phyloP scores from a whole-genome alignment of 2,329 filamentous ascomycete species.

The Stagonosporopsis cucurbitacearum region DNA sequence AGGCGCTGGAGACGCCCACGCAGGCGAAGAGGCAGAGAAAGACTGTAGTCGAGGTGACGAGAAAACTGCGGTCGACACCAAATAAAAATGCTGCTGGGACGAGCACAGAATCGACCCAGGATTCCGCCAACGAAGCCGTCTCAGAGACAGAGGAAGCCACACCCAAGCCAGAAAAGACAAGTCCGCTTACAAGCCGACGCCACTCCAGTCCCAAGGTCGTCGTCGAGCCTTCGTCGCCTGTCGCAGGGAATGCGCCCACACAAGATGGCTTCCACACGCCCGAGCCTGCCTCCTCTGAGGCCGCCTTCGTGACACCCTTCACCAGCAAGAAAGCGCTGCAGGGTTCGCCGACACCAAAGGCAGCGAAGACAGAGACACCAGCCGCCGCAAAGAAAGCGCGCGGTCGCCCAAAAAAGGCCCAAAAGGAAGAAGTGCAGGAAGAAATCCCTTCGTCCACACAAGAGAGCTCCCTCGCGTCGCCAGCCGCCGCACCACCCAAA shows the following conservation, averaged over 20 bases:
- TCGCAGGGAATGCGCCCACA: conserved; percentile 18
- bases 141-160: conserved; percentile 22
- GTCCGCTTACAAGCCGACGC: conserved; percentile 27
- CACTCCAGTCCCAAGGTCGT: conserved; percentile 35
- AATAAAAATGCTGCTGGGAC: conserved; percentile 14
- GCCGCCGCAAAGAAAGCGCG: conserved; percentile 26
- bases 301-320: conserved; percentile 34
- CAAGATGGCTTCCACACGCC: conserved; percentile 36
- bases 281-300: conserved; percentile 23
- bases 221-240: conserved; percentile 24
- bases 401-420: conserved; percentile 24
- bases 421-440: conserved; percentile 19
- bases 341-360: conserved; percentile 36
- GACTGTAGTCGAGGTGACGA: conserved; percentile 22
- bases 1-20: conserved; percentile 40
- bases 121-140: conserved; percentile 16
- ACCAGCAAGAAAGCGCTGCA: conserved; percentile 26
- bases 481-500: conserved; percentile 23
- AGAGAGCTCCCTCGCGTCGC: conserved; percentile 31
- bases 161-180: conserved; percentile 18
- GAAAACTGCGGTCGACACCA: conserved; percentile 17
- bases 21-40: conserved; percentile 38
- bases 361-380: conserved; percentile 21
- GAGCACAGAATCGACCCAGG: conserved; percentile 17
- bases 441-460: conserved; percentile 40